These are phyloP conservation scores for Linum lewisii DNA, from an alignment of 345 rosid genomes.

Conservation along the genomic window DNA sequence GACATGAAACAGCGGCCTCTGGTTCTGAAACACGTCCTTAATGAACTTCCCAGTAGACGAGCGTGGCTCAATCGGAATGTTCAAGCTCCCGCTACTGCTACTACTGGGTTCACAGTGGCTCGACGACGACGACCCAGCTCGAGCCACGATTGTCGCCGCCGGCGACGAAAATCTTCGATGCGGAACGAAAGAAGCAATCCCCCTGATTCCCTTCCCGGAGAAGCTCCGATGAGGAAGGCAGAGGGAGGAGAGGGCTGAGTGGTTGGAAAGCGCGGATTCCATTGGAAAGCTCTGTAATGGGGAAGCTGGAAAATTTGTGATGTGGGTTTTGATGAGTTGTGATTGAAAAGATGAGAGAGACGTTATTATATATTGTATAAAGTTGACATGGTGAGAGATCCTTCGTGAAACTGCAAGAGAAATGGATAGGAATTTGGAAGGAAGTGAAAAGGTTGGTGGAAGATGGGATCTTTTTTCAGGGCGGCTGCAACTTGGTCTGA, in stretches of 20 bases:
- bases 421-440: neutral
- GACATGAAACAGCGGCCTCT: constrained; percentile 56
- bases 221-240: neutral
- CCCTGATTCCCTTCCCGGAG: constrained; percentile 5
- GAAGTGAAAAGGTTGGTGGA: neutral
- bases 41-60: constrained; percentile 60
- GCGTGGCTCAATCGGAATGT: constrained; percentile 68
- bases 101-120: constrained; percentile 63
- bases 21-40: constrained; percentile 60
- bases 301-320: neutral
- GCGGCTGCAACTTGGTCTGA: too few species aligned
- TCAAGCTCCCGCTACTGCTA: constrained; percentile 19
- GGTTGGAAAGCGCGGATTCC: neutral
- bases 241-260: neutral
- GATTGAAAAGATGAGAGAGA: constrained; percentile 21
- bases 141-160: constrained; percentile 21
- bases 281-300: neutral
- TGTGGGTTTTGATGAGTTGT: constrained; percentile 20
- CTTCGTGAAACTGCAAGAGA: neutral
- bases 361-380: neutral
- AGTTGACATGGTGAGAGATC: too few species aligned
- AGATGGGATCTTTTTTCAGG: neutral
- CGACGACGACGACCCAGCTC: constrained; percentile 32
- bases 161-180: neutral
- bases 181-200: neutral